phyloP scores from a whole-genome alignment of 352 stramenopile genomes.

The Globisporangium orthogonon region DNA sequence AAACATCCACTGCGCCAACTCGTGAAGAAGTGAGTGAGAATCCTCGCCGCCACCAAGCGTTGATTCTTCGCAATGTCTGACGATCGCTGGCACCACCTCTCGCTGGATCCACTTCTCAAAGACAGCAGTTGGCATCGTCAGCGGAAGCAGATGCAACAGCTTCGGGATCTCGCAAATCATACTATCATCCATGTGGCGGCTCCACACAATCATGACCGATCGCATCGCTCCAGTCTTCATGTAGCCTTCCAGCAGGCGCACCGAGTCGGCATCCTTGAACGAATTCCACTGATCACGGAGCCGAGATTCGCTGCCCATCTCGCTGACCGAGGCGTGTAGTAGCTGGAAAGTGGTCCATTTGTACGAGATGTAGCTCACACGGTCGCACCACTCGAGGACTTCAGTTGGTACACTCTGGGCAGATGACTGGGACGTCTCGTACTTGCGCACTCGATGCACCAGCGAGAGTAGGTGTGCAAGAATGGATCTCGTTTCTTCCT shows the following conservation, averaged over 20 bases:
- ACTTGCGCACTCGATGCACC: slow-evolving; percentile 4
- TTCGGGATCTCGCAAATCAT: slow-evolving; percentile 25
- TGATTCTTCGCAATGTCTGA: slow-evolving; percentile 18
- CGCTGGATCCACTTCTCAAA: slow-evolving; percentile 49
- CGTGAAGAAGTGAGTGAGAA: slow-evolving; percentile 4
- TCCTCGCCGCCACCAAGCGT: background rate
- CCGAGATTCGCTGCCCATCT: slow-evolving; percentile 1
- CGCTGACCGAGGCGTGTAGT: slow-evolving; percentile 20
- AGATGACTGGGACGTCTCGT: background rate
- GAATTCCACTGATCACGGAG: slow-evolving; percentile 21
- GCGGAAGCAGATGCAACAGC: slow-evolving; percentile 30
- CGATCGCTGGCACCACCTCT: slow-evolving; percentile 44
- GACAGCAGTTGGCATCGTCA: slow-evolving; percentile 28
- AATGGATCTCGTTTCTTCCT: slow-evolving; percentile 13
- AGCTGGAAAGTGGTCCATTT: slow-evolving; percentile 72
- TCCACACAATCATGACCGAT: slow-evolving; percentile 42
- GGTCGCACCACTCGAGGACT: slow-evolving; percentile 20
- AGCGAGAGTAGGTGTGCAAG: slow-evolving; percentile 7
- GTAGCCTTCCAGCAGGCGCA: slow-evolving; percentile 37
- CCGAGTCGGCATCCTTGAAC: slow-evolving; percentile 28
- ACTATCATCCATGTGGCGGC: slow-evolving; percentile 33
- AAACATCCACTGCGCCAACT: slow-evolving; percentile 27
- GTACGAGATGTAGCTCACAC: slow-evolving; percentile 34
- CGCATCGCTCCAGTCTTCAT: slow-evolving; percentile 46
- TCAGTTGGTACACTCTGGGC: background rate